phyloP scores from a whole-genome alignment of 2,329 filamentous ascomycete genomes.

The Pseudohalonectria lignicola region DNA sequence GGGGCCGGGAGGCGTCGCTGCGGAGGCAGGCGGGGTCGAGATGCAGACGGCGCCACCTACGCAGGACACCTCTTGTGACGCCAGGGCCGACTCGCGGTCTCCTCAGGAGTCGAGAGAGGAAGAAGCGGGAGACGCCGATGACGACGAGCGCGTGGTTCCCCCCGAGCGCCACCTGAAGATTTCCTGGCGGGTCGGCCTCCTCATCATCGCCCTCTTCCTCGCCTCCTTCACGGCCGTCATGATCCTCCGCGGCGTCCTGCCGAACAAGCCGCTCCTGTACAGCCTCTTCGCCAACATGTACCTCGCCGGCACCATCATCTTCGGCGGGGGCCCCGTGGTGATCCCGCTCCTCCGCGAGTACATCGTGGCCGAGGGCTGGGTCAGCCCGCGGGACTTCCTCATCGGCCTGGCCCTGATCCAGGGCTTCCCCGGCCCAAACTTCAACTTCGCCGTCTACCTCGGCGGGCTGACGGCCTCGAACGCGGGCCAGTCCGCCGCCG shows the following conservation, averaged over 20 bases:
- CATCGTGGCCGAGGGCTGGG: conserved; percentile 59
- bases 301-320: conserved; percentile 59
- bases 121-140: conserved; percentile 2
- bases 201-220: conserved; percentile 37
- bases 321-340: conserved; percentile 54
- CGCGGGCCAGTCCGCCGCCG: conserved; percentile 20
- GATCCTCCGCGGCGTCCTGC: conserved; percentile 30
- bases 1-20: not conserved
- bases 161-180: conserved; percentile 22
- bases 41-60: no score
- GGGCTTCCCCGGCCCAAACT: conserved; percentile 40
- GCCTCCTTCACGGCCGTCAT: conserved; percentile 45
- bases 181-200: conserved; percentile 31
- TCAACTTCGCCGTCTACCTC: conserved; percentile 43
- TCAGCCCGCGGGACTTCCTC: conserved; percentile 58
- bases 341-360: conserved; percentile 52
- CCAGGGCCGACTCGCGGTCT: not conserved
- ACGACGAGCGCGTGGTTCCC: conserved; percentile 20
- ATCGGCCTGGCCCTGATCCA: conserved; percentile 64
- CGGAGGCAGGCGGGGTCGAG: no score
- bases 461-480: conserved; percentile 36
- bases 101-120: not conserved
- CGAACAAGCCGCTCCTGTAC: conserved; percentile 33
- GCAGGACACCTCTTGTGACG: not conserved
- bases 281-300: conserved; percentile 63